These are phyloP conservation scores for Tetrahymena borealis DNA, from an alignment of 73 alveolate species.

Conservation along the genomic window DNA sequence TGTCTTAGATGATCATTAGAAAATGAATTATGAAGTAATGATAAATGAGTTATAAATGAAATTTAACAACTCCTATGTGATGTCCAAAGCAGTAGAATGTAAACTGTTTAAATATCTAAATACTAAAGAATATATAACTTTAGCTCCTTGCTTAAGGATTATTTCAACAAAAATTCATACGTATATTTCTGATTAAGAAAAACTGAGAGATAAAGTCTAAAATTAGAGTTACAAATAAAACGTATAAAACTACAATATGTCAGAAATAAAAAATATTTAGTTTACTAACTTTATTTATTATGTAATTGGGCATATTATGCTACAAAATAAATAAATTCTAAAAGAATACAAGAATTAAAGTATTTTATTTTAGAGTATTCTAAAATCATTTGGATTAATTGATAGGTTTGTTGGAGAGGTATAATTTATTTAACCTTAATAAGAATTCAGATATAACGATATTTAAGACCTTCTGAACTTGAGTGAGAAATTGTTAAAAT, in stretches of 20 bases:
- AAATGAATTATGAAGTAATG: background rate
- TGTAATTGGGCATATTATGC: background rate
- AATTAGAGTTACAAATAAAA: background rate
- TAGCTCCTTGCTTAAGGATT: background rate
- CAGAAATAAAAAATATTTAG: background rate
- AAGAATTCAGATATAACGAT: too few relatives aligned
- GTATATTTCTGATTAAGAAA: background rate
- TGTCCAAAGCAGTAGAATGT: background rate
- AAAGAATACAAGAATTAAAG: background rate
- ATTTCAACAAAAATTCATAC: background rate
- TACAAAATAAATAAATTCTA: background rate
- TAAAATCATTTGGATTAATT: background rate
- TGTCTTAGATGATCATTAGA: background rate
- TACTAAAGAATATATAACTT: background rate
- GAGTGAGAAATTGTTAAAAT: background rate
- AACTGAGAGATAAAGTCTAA: background rate
- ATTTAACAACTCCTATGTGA: background rate
- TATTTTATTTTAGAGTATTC: background rate
- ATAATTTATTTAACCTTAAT: background rate
- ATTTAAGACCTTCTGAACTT: too few relatives aligned
- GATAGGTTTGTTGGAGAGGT: background rate
- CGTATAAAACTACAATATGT: background rate
- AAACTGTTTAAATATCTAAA: background rate
- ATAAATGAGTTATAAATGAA: background rate
- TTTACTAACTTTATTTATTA: background rate